These are phyloP conservation scores for Rhizodiscina lignyota DNA, from an alignment of 495 filamentous ascomycete species.

Conservation along the genomic window DNA sequence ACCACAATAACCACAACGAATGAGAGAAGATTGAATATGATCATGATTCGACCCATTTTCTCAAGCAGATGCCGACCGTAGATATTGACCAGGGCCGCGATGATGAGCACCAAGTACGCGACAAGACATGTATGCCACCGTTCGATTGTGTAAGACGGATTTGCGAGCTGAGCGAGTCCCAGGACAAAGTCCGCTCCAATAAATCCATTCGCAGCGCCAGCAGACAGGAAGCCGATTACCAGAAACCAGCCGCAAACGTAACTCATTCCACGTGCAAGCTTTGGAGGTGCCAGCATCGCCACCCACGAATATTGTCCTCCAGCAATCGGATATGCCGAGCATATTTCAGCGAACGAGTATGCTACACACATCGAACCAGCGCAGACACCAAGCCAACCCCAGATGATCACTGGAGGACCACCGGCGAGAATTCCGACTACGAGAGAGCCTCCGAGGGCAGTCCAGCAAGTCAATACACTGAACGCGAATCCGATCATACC, in stretches of 20 bases:
- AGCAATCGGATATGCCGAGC: slow-evolving; percentile 33
- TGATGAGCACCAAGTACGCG: slow-evolving; percentile 28
- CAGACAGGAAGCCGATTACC: slow-evolving; percentile 29
- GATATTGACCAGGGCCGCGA: slow-evolving; percentile 31
- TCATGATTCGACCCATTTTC: slow-evolving; percentile 29
- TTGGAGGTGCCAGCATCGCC: slow-evolving; percentile 33
- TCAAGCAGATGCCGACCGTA: slow-evolving; percentile 33
- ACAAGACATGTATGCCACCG: slow-evolving; percentile 42
- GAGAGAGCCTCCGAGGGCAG: slow-evolving; percentile 36
- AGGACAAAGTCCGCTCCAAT: slow-evolving; percentile 38
- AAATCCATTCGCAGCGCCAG: slow-evolving; percentile 42
- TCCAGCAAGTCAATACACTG: slow-evolving; percentile 42
- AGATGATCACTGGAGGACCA: slow-evolving; percentile 41
- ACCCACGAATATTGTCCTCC: slow-evolving; percentile 43
- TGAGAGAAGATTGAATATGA: slow-evolving; percentile 38
- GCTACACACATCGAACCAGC: slow-evolving; percentile 34
- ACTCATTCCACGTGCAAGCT: slow-evolving; percentile 14
- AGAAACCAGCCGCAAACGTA: slow-evolving; percentile 20
- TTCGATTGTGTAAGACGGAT: slow-evolving; percentile 29
- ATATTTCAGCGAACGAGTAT: slow-evolving; percentile 42
- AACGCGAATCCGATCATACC: slow-evolving; percentile 45
- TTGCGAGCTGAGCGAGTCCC: slow-evolving; percentile 35
- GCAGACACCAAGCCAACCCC: slow-evolving; percentile 36
- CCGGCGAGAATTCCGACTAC: slow-evolving; percentile 37
- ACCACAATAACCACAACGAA: slow-evolving; percentile 34